phyloP scores from a whole-genome alignment of 129 eudicot genomes.

The Centaurea solstitialis region DNA sequence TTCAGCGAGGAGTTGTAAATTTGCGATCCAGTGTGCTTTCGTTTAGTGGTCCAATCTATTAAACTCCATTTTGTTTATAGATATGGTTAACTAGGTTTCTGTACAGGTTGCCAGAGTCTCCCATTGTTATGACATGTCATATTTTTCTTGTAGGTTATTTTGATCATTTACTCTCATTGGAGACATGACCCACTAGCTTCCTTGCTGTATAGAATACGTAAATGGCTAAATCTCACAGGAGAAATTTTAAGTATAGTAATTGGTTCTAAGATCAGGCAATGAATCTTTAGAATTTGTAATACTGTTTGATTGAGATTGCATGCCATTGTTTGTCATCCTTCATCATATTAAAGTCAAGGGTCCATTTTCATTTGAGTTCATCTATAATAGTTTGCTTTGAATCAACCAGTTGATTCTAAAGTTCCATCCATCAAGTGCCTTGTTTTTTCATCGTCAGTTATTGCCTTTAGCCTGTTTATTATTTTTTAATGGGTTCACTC shows the following conservation, averaged over 20 bases:
- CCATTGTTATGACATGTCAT: background rate
- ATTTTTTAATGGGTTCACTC: conserved; percentile 7
- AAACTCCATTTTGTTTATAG: background rate
- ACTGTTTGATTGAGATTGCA: background rate
- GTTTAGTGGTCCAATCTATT: background rate
- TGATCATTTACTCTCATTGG: background rate
- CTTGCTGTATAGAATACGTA: background rate
- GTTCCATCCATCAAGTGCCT: conserved; percentile 4
- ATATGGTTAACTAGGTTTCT: background rate
- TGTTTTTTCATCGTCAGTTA: background rate
- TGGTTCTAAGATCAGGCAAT: background rate
- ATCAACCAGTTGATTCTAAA: background rate
- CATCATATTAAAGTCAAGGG: background rate
- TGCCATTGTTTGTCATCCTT: background rate
- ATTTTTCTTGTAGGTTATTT: background rate
- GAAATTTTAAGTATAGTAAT: too few relatives aligned
- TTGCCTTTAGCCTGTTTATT: conserved; percentile 3
- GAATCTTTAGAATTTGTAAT: background rate
- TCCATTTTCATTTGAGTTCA: background rate
- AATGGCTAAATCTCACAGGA: background rate
- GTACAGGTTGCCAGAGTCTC: background rate
- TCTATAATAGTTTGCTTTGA: background rate
- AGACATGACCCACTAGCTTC: background rate
- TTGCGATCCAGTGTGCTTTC: background rate
- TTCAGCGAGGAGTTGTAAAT: background rate